Conservation (phyloP, 192 early-diverging fungal species). For the Haplosporangium gracile region DNA sequence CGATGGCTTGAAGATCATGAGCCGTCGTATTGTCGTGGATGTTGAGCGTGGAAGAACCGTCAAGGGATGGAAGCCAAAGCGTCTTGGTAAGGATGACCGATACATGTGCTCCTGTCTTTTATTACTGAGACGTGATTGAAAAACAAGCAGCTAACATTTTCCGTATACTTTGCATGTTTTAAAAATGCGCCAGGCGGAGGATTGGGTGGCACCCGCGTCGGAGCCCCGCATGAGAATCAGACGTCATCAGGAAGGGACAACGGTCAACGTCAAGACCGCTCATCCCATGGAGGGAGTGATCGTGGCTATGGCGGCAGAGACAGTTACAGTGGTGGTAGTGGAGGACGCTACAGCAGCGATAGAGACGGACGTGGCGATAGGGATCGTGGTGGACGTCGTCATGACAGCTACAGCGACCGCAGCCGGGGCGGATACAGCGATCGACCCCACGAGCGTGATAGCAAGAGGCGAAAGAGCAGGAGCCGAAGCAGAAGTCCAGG, state of each 20-base stretch:
- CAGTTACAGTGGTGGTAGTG: slow-evolving; percentile 15
- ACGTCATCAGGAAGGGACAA: slow-evolving; percentile 65
- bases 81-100: slow-evolving; percentile 65
- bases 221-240: slow-evolving; percentile 66
- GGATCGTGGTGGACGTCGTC: slow-evolving; percentile 54
- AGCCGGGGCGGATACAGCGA: slow-evolving; percentile 63
- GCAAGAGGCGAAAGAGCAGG: slow-evolving; percentile 53
- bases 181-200: slow-evolving; percentile 70
- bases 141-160: too few species aligned
- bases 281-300: slow-evolving; percentile 37
- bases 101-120: neutral
- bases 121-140: neutral
- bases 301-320: slow-evolving; percentile 11
- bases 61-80: slow-evolving; percentile 92
- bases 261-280: slow-evolving; percentile 29
- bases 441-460: slow-evolving; percentile 47
- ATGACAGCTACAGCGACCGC: slow-evolving; percentile 52
- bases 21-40: slow-evolving; percentile 90
- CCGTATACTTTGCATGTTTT: neutral
- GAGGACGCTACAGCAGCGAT: slow-evolving; percentile 35
- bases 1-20: slow-evolving; percentile 89
- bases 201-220: slow-evolving; percentile 79
- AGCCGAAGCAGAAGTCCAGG: slow-evolving; percentile 48
- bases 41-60: slow-evolving; percentile 98
- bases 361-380: slow-evolving; percentile 51